Conservation (phyloP, 2,329 filamentous ascomycete genomes). For the Lachnellula subtilissima region DNA sequence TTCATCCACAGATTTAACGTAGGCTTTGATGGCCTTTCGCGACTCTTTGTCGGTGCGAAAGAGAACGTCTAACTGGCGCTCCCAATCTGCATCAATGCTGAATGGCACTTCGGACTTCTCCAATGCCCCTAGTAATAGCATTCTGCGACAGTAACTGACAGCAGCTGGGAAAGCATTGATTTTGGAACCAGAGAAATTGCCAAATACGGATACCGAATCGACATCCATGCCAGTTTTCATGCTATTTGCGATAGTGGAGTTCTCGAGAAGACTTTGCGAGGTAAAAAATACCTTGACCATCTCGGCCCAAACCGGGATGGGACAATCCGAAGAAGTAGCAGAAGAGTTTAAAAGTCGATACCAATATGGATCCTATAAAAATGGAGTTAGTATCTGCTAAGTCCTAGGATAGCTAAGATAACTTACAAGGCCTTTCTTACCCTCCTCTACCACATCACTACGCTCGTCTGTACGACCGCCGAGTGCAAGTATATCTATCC, state of each 20-base stretch:
- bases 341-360: conserved; percentile 56
- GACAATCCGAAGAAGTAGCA: conserved; percentile 38
- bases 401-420: conserved; percentile 41
- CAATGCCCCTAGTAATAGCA: conserved; percentile 53
- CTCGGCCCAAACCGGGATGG: conserved; percentile 48
- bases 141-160: conserved; percentile 61
- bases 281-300: conserved; percentile 48
- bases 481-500: conserved; percentile 82
- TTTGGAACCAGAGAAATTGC: conserved; percentile 37
- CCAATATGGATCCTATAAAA: conserved; percentile 54
- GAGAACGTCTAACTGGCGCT: conserved; percentile 68
- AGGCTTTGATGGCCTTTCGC: conserved; percentile 52
- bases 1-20: conserved; percentile 42
- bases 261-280: conserved; percentile 30
- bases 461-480: conserved; percentile 62
- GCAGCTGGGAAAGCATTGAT: conserved; percentile 61
- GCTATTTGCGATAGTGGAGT: conserved; percentile 28
- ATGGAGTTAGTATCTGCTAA: neutral
- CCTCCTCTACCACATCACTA: conserved; percentile 84
- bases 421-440: conserved; percentile 76
- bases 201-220: conserved; percentile 35
- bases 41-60: conserved; percentile 65
- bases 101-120: conserved; percentile 26
- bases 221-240: conserved; percentile 37
- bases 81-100: conserved; percentile 74